Conservation (phyloP, 768 basidiomycete genomes). For the Phaffia australis region DNA sequence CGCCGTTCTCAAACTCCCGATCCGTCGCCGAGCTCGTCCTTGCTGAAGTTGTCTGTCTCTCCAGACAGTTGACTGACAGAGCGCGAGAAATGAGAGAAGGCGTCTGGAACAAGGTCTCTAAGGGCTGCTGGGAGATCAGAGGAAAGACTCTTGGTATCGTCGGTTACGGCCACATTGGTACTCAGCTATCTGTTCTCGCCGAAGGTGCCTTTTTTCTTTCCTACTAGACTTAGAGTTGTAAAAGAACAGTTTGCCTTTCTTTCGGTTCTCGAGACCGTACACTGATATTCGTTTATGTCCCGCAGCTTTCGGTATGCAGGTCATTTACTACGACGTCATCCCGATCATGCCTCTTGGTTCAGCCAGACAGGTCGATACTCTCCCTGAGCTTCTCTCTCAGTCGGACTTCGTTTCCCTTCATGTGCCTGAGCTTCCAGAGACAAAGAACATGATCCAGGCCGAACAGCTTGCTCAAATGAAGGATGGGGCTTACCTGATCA, state of each 20-base stretch:
- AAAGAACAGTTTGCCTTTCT: not conserved
- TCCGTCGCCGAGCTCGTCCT: conserved; percentile 98
- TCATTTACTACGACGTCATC: conserved; percentile 87
- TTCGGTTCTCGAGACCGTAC: not conserved
- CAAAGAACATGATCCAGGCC: conserved; percentile 78
- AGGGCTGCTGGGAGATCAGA: conserved; percentile 93
- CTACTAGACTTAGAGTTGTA: too few species aligned
- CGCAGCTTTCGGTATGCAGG: conserved; percentile 76
- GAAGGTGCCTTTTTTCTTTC: conserved; percentile 41
- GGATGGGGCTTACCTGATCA: conserved; percentile 85
- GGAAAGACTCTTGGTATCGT: conserved; percentile 97
- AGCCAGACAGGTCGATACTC: conserved; percentile 75
- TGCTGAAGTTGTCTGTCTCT: conserved; percentile 82
- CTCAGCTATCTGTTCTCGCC: conserved; percentile 91
- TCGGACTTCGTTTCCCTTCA: conserved; percentile 94
- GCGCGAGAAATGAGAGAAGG: conserved; percentile 76
- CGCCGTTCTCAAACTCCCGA: conserved; percentile 87
- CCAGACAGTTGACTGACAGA: conserved; percentile 85
- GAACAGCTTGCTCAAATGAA: conserved; percentile 82
- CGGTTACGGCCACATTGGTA: conserved; percentile 96
- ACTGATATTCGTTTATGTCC: not conserved
- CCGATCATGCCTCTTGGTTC: conserved; percentile 96
- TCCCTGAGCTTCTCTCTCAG: conserved; percentile 58
- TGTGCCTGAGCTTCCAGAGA: conserved; percentile 92
- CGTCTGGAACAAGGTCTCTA: conserved; percentile 97